Conservation (phyloP, 495 filamentous ascomycete species). For the Daldinia childiae region DNA sequence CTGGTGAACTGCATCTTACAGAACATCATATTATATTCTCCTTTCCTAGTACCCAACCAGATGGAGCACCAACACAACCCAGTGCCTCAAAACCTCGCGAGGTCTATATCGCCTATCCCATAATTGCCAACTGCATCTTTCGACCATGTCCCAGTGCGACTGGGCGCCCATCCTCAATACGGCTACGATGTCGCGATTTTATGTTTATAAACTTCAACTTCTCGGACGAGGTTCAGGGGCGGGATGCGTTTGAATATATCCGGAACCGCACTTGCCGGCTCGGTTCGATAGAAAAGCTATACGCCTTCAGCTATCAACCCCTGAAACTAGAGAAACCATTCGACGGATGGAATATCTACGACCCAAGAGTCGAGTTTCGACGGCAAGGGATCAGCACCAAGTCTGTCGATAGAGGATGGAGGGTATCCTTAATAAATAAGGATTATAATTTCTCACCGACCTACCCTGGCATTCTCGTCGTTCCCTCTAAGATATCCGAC, state of each 20-base stretch:
- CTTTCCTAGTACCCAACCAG: constrained; percentile 28
- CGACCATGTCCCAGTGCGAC: constrained; percentile 75
- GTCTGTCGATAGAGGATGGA: constrained; percentile 79
- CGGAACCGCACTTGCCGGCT: constrained; percentile 82
- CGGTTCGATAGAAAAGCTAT: constrained; percentile 86
- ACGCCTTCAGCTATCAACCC: constrained; percentile 86
- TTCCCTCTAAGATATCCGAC: constrained; percentile 90
- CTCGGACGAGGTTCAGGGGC: constrained; percentile 72
- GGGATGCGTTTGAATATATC: constrained; percentile 91
- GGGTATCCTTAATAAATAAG: constrained; percentile 87
- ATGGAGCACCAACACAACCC: constrained; percentile 29
- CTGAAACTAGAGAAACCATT: constrained; percentile 75
- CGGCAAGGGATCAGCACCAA: constrained; percentile 85
- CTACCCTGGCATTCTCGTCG: constrained; percentile 86
- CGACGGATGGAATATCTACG: constrained; percentile 89
- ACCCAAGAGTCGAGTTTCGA: constrained; percentile 80
- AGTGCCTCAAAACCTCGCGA: constrained; percentile 68
- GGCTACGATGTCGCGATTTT: constrained; percentile 91
- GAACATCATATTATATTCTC: constrained; percentile 47
- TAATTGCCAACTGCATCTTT: constrained; percentile 79
- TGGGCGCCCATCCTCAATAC: constrained; percentile 80
- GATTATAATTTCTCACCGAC: constrained; percentile 92
- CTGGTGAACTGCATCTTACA: constrained; percentile 46
- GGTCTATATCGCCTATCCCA: constrained; percentile 92
- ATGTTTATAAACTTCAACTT: constrained; percentile 93